Percentiles rank a stretch among this genome's conserved stretches.
Conservation (phyloP, 2,329 filamentous ascomycete genomes). For the Pseudogymnoascus sp. region DNA sequence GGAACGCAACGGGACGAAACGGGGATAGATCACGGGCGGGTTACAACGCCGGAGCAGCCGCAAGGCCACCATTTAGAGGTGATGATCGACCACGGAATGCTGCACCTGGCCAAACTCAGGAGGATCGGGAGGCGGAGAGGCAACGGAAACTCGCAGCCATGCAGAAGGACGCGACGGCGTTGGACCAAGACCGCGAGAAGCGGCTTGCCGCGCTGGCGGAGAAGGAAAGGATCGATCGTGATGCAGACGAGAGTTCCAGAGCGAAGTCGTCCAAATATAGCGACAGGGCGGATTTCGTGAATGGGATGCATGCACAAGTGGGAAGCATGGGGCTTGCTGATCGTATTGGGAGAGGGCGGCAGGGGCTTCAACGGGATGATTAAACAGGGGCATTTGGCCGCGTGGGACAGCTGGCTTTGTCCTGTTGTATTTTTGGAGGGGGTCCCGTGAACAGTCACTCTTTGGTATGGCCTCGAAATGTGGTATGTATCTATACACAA, state of each 20-base stretch:
- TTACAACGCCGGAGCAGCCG: neutral
- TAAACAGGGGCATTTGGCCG: slow-evolving; percentile 20
- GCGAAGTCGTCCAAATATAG: slow-evolving; percentile 52
- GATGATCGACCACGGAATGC: slow-evolving; percentile 19
- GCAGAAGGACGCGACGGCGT: slow-evolving; percentile 60
- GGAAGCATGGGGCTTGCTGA: slow-evolving; percentile 44
- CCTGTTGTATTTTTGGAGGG: neutral
- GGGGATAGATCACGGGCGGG: slow-evolving; percentile 3
- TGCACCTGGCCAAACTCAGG: slow-evolving; percentile 10
- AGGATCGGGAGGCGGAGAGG: slow-evolving; percentile 46
- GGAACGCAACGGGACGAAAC: slow-evolving; percentile 34
- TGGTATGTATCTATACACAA: neutral
- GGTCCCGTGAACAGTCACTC: neutral
- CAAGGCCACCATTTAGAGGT: neutral
- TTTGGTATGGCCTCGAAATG: neutral
- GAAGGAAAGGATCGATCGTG: slow-evolving; percentile 54
- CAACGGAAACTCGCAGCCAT: slow-evolving; percentile 63
- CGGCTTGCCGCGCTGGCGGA: slow-evolving; percentile 60
- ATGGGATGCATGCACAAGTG: slow-evolving; percentile 53
- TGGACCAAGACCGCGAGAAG: slow-evolving; percentile 63
- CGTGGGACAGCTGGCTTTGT: neutral
- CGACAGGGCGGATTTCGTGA: slow-evolving; percentile 57
- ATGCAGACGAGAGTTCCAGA: slow-evolving; percentile 59
- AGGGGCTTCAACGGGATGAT: slow-evolving; percentile 40
- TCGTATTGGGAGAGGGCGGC: slow-evolving; percentile 42